These are phyloP conservation scores for Pulveroboletus sp. DNA, from an alignment of 768 basidiomycete species.

Conservation along the genomic window DNA sequence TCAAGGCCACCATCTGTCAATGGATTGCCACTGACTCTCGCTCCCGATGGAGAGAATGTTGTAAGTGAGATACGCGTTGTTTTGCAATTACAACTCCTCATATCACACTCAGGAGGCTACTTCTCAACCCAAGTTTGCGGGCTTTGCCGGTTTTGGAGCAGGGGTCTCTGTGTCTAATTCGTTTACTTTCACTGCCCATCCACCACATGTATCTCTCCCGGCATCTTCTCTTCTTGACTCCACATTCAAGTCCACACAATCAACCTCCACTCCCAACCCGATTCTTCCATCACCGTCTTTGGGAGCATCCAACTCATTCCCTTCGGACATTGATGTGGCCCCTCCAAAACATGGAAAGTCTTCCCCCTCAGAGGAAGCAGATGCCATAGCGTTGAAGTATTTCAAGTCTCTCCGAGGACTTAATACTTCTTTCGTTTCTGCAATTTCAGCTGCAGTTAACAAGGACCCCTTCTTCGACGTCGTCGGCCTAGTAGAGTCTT, in stretches of 20 bases:
- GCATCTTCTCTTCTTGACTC: conserved; percentile 6
- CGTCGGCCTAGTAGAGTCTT: conserved; percentile 49
- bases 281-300: conserved; percentile 24
- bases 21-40: conserved; percentile 23
- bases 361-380: conserved; percentile 23
- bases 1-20: conserved; percentile 22
- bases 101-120: conserved; percentile 16
- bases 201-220: conserved; percentile 13
- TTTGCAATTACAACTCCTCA: conserved; percentile 15
- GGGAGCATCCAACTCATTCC: neutral
- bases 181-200: conserved; percentile 39
- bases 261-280: conserved; percentile 8
- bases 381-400: conserved; percentile 44
- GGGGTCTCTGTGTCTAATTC: conserved; percentile 26
- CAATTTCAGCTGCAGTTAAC: conserved; percentile 53
- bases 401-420: conserved; percentile 71
- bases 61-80: conserved; percentile 21
- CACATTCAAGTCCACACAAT: conserved; percentile 10
- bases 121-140: conserved; percentile 42
- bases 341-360: conserved; percentile 16
- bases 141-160: conserved; percentile 51
- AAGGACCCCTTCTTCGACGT: conserved; percentile 70
- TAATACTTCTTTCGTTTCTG: conserved; percentile 60
- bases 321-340: conserved; percentile 27
- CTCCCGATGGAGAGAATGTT: conserved; percentile 19